Base-by-base conservation (phyloP, 73 alveolate species). In the Blepharisma japonicum region DNA sequence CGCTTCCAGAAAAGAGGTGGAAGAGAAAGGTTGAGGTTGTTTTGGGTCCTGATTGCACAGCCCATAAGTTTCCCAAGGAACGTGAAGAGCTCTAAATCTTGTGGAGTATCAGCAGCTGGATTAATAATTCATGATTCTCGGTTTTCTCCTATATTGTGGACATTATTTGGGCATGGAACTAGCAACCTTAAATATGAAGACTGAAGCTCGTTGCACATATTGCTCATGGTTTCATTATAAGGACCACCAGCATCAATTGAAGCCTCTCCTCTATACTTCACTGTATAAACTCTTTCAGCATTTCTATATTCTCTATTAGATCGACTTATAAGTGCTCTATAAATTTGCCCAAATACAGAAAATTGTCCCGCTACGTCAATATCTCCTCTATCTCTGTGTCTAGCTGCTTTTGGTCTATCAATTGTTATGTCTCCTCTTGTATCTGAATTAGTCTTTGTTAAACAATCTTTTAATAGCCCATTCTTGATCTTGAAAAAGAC, bases 11-110 rank as follows among this genome's bases (percentile, higher is more conserved):
- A 88, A 21, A 89, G 68, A 0, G 97, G 85, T 54, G 96, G 87
- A 25, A 94, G 86, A 68, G 90, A 89, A 80, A 94, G 77, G 86
- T 91, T 91, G 78, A 94, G 85, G 54, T 86, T 80, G 81, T 83
- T 94, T 50, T 90, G 94, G 0, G 93, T 88, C 71, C 93, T 72
- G 7, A 88, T 87, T 23, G 94, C 92, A 81, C 80, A 86, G 78
- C 97, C 98, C 71, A 94, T 77, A 14, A 92, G 70, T 6, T 90
- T 91, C 11, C 98, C 99, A 32, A 94, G 87, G 84, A 89, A 81
- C 56, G 81, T 82, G 54, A 49, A 86, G 96, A 94, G 90, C 42
- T 70, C 80, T 70, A 7, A 20, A 14, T 14, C 42, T 5, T 45
- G 21, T 9, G 85, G 83, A 56, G 56, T 78, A 23, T 55, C 49